Base-by-base conservation (phyloP, 2,329 filamentous ascomycete genomes). In the Colletotrichum shisoi region DNA sequence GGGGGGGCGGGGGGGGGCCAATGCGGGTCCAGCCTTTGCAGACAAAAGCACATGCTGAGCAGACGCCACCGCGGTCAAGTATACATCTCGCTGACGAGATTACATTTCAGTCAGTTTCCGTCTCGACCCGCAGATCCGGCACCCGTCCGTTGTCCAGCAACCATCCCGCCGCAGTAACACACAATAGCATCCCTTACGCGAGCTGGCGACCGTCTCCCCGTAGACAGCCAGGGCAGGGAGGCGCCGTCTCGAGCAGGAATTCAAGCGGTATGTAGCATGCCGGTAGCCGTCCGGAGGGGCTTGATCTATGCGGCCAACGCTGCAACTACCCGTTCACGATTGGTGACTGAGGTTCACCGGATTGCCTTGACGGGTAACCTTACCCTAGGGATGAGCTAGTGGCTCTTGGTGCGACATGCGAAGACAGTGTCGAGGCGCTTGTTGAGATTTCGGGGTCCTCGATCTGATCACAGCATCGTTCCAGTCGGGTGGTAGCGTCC, bases 391-490 rank as follows among this genome's bases (percentile, higher is more conserved):
- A 48, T 34, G 42, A 37, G 17, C 42, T 24, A 39, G 37, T 40
- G 15, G 53, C 15, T 24, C n/a, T 48, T 58, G 27, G 40, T 64
- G 49, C 49, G 17, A 60, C 63, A 63, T 57, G 52, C 39, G 39
- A 52, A 34, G 17, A 24, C 27, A 21, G 42, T 31, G 56, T 48
- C 37, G 48, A 40, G 48, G 54, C 49, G 48, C 49, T 39, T 21
- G 31, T 44, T 51, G 24, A 67, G 45, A 60, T 56, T 24, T 59
- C 40, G 53, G 40, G 48, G 42, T 49, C 21, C 34, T 34, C 19
- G 57, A 64, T 44, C 61, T 63, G 49, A 27, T 37, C 65, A 56
- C 62, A 34, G 56, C 56, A 68, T 68, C 44, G 65, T 68, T 65
- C 65, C 61, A 60, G 49, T 60, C 54, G 46, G 44, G 58, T 57